Conservation (phyloP, 2,329 filamentous ascomycete genomes). For the Pyrenophora tritici-repentis region DNA sequence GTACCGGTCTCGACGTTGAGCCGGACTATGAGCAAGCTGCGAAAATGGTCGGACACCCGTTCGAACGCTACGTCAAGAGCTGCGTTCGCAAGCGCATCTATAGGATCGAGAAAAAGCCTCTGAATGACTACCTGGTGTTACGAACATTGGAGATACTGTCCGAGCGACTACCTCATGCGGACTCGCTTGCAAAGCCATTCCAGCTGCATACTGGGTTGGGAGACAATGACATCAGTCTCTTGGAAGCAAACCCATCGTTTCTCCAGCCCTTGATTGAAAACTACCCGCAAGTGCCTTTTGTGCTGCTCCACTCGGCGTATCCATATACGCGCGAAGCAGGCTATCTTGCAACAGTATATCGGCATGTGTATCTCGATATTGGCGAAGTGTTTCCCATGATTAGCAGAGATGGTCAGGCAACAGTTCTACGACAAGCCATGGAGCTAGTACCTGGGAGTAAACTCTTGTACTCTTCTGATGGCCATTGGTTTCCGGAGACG, state of each 20-base stretch:
- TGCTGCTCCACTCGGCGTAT: conserved; percentile 80
- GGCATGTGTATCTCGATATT: conserved; percentile 81
- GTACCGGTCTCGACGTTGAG: conserved; percentile 68
- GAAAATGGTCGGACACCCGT: conserved; percentile 42
- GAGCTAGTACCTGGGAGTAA: conserved; percentile 77
- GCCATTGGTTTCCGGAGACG: conserved; percentile 78
- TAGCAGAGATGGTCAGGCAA: conserved; percentile 75
- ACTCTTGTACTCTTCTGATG: conserved; percentile 80
- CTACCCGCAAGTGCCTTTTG: conserved; percentile 72
- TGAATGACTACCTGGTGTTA: conserved; percentile 74
- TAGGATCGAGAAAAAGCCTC: conserved; percentile 64
- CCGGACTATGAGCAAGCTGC: conserved; percentile 50
- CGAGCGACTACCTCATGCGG: conserved; percentile 39
- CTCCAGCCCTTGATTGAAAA: conserved; percentile 73
- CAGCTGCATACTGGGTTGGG: conserved; percentile 86
- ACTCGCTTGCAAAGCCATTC: conserved; percentile 66
- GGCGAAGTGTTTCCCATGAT: conserved; percentile 82
- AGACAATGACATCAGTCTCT: conserved; percentile 75
- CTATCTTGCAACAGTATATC: conserved; percentile 76
- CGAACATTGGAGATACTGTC: conserved; percentile 64
- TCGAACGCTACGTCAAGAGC: conserved; percentile 49
- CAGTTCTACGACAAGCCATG: conserved; percentile 71
- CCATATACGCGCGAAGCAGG: conserved; percentile 79
- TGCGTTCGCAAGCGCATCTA: conserved; percentile 49
- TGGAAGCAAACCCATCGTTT: conserved; percentile 73